phyloP scores from a whole-genome alignment of 2,329 filamentous ascomycete species.

The Pseudogymnoascus sp. region DNA sequence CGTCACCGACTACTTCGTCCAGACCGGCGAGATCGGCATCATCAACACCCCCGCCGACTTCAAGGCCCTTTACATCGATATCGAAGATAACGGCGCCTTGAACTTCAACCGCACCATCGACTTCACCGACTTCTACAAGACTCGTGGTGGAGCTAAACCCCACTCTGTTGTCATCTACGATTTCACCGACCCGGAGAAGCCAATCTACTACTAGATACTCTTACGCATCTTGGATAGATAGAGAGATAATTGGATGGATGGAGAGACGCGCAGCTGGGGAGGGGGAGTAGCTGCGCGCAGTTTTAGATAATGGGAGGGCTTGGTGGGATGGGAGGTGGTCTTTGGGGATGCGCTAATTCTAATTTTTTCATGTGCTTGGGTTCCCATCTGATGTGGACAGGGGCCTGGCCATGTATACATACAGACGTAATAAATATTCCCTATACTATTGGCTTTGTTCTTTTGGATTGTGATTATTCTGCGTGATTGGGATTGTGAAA shows the following conservation, averaged over 20 bases:
- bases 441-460: neutral
- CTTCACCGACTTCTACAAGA: constrained; percentile 46
- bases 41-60: constrained; percentile 56
- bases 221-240: neutral
- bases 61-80: constrained; percentile 56
- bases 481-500: neutral
- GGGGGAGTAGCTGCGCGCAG: neutral
- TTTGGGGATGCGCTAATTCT: neutral
- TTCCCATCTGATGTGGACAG: neutral
- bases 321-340: neutral
- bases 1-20: constrained; percentile 60
- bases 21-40: constrained; percentile 52
- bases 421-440: constrained; percentile 8
- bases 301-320: constrained; percentile 1
- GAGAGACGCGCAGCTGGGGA: neutral
- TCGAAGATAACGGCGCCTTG: constrained; percentile 46
- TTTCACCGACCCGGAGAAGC: constrained; percentile 45
- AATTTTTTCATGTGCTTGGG: neutral
- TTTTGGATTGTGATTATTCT: neutral
- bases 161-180: constrained; percentile 40
- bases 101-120: constrained; percentile 54
- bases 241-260: neutral
- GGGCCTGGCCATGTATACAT: neutral
- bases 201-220: constrained; percentile 38
- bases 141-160: constrained; percentile 43